Evolutionary conservation across 352 stramenopile species (phyloP), one percentile per base, ranked within the genome.

Genomic region (Aphanomyces stellatus): DNA sequence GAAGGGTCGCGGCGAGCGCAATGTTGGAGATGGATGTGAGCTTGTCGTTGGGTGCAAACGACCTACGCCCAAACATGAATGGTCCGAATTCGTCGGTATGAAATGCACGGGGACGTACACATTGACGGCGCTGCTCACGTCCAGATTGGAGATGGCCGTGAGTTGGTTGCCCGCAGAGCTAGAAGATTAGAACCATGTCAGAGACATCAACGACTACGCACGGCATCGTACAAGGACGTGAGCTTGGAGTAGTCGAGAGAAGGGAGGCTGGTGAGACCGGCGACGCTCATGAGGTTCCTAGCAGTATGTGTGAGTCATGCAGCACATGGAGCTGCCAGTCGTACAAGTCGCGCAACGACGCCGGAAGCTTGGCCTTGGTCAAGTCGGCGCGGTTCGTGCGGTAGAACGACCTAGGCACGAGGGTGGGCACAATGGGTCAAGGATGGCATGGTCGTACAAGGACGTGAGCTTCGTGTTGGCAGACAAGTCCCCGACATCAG

Each of bases 21-120:
- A 63, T n/a, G 25, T 63, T 63, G 28, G 25, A 34, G 41, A 63
- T 42, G 2, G 41, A 28, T n/a, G 35, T 63, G 2, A 63, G 24
- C 5, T 25, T 11, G 11, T 27, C 7, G 42, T 51, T 51, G 42
- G 42, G 13, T 27, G 42, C 19, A 51, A 51, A 51, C 42, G 42
- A 51, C 42, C 42, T 51, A 51, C 13, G 6, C n/a, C n/a, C n/a
- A n/a, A n/a, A n/a, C n/a, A n/a, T n/a, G n/a, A n/a, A n/a, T n/a
- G n/a, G n/a, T n/a, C n/a, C n/a, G n/a, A n/a, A n/a, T n/a, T n/a
- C n/a, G n/a, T n/a, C n/a, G n/a, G n/a, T n/a, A n/a, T n/a, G n/a
- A n/a, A n/a, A n/a, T n/a, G n/a, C n/a, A 8, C 5, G 25, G 7
- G 42, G 5, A 13, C 42, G 19, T 25, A 51, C 42, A 51, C 13